Conservation (phyloP, 139 green algal species). For the Chlorella sp. region DNA sequence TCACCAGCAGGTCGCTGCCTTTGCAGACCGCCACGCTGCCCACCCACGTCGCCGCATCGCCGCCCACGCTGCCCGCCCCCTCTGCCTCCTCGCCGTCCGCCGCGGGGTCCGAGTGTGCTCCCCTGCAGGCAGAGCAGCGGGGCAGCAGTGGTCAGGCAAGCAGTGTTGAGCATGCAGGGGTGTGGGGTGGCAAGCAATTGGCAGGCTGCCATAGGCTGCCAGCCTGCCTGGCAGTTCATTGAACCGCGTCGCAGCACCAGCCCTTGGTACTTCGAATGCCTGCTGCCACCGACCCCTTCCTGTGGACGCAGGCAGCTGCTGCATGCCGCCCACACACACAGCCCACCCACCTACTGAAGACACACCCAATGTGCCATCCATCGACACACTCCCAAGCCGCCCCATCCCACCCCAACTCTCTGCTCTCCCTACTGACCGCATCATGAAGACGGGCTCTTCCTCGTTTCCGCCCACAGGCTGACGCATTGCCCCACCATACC, state of each 20-base stretch:
- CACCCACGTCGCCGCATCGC: constrained; percentile 75
- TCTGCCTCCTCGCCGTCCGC: not conserved
- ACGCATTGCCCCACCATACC: constrained; percentile 12
- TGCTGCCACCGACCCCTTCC: no score
- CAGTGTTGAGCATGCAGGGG: not conserved
- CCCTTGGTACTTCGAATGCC: no score
- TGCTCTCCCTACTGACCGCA: not conserved
- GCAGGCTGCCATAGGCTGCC: not conserved
- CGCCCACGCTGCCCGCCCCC: constrained; percentile 43
- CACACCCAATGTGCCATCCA: no score
- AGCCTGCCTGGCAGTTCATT: no score
- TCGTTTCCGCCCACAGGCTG: no score
- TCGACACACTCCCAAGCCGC: no score
- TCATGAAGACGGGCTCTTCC: no score
- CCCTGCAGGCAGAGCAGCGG: not conserved
- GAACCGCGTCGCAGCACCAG: no score
- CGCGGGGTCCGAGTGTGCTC: constrained; percentile 12
- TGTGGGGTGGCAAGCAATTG: not conserved
- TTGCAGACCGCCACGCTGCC: constrained; percentile 73
- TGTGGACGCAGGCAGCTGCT: no score
- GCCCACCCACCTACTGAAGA: no score
- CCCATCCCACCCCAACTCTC: not conserved
- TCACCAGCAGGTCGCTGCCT: constrained; percentile 82
- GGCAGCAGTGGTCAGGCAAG: not conserved
- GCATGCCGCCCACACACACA: not conserved